Base-by-base conservation (phyloP, 2,329 filamentous ascomycete species). In the Pestalotiopsis sp. region DNA sequence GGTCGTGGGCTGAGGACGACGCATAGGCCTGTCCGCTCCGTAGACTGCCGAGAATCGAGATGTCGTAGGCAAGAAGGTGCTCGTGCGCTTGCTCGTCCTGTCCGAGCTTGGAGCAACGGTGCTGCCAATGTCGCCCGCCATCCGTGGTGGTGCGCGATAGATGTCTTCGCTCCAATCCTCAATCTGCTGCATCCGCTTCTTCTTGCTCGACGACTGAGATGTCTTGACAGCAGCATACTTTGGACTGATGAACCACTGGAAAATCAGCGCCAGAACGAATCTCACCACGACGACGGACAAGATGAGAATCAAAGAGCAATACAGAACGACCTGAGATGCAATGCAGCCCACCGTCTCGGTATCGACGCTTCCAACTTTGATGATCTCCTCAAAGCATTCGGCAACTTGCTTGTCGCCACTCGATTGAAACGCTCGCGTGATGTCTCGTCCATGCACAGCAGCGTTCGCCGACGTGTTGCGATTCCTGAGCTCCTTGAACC, bases 141-240 rank as follows among this genome's bases (percentile, higher is more conserved):
- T 85, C 72, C 94, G 92, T 66, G 92, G 90, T 26, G 94, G 94
- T 3, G 95, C 92, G 57, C 94, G 92, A 80, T 99, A 98, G 74
- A 99, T 99, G 76, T 99, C 96, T 71, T 98, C 93, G 14, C 91
- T 92, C 96, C 96, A 99, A 75, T 98, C 95, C 79, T 99, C 96
- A 71, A 99, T 99, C 81, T 98, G 94, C 73, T 92, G 90, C 73
- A 94, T 92, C 68, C 96, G 90, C 81, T 94, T 92, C 78, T 95
- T 94, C 71, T 91, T 89, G 78, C 96, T 89, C 4, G 91, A 89
- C 17, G 89, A 89, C 78, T 97, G 91, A 2, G 93, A 95, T 0
- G 95, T 97, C 80, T 93, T 97, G 61, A 87, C 82, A 0, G 95
- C 93, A 3, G 91, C 94, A 76, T 95, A 98, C 71, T 91, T 91